Evolutionary conservation across 768 basidiomycete genomes (phyloP).

Genomic region (Hypholoma fasciculare): DNA sequence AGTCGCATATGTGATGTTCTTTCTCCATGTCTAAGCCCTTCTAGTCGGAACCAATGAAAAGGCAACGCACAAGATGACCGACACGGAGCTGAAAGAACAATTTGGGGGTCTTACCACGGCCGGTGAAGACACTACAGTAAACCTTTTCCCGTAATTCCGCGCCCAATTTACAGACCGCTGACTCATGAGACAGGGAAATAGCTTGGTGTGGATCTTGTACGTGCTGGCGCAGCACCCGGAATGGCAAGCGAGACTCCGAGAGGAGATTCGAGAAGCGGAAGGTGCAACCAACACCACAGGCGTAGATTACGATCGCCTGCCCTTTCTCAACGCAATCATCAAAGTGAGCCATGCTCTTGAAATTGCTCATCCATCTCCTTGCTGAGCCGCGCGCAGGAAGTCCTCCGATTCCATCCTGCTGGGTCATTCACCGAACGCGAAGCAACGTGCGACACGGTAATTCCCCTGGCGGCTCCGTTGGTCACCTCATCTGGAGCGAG

Average conservation of each 20-base stretch:
- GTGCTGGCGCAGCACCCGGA: not conserved
- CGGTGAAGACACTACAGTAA: slow-evolving; percentile 9
- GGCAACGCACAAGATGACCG: not conserved
- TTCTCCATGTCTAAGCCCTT: not conserved
- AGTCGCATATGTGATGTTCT: no score
- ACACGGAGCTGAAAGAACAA: slow-evolving; percentile 1
- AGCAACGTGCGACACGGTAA: not conserved
- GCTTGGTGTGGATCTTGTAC: slow-evolving; percentile 4
- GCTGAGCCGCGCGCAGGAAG: not conserved
- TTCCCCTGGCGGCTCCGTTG: slow-evolving; percentile 1
- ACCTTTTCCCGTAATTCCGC: not conserved
- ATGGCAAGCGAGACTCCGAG: slow-evolving; percentile 2
- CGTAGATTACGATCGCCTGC: slow-evolving; percentile 3
- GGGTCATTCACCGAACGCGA: slow-evolving; percentile 5
- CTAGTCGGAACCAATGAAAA: not conserved
- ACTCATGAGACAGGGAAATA: not conserved
- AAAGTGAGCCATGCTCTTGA: not conserved
- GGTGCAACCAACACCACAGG: not conserved
- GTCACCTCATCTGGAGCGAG: not conserved
- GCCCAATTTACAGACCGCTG: no score
- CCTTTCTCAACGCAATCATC: slow-evolving; percentile 7
- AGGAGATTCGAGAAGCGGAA: not conserved
- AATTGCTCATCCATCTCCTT: not conserved
- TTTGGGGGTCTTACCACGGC: slow-evolving; percentile 6
- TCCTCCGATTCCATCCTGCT: slow-evolving; percentile 1